These are phyloP conservation scores for Bonnemaisonia californica DNA, from an alignment of 31 red algal genomes.

Conservation along the genomic window DNA sequence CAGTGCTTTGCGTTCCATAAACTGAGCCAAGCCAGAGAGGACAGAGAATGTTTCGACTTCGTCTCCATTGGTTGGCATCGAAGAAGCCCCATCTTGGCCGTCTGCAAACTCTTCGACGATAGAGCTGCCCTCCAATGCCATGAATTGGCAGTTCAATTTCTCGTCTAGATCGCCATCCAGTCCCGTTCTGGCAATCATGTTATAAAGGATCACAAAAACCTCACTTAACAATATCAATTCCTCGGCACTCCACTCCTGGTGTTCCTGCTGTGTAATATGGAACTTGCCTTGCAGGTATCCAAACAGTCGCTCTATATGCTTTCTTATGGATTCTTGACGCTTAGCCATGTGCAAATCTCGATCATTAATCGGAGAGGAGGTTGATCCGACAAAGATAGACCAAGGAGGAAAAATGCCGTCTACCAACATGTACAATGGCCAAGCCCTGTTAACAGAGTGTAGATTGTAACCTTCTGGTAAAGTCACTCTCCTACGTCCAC, in stretches of 20 bases:
- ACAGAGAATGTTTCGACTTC: too few species aligned
- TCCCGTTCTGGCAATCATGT: not conserved
- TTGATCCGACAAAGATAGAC: not conserved
- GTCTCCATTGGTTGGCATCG: too few species aligned
- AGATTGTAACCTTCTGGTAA: not conserved
- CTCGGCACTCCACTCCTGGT: not conserved
- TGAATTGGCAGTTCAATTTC: too few species aligned
- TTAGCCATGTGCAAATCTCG: not conserved
- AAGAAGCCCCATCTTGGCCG: too few species aligned
- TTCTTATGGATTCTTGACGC: constrained; percentile 3
- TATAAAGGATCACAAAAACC: constrained; percentile 19
- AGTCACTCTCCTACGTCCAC: constrained; percentile 5
- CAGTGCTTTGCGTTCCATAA: too few species aligned
- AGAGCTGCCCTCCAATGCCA: too few species aligned
- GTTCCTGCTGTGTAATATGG: constrained; percentile 7
- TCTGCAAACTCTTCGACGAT: too few species aligned
- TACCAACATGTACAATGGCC: constrained; percentile 9
- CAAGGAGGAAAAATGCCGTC: constrained; percentile 37
- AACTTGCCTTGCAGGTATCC: constrained; percentile 2
- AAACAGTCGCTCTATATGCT: constrained; percentile 18
- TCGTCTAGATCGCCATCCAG: not conserved
- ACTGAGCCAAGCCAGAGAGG: too few species aligned
- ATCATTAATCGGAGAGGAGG: not conserved
- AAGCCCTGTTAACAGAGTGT: not conserved
- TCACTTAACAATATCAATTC: not conserved